These are phyloP conservation scores for Austroboletus niveus DNA, from an alignment of 1,284 basidiomycete genomes.

Conservation along the genomic window DNA sequence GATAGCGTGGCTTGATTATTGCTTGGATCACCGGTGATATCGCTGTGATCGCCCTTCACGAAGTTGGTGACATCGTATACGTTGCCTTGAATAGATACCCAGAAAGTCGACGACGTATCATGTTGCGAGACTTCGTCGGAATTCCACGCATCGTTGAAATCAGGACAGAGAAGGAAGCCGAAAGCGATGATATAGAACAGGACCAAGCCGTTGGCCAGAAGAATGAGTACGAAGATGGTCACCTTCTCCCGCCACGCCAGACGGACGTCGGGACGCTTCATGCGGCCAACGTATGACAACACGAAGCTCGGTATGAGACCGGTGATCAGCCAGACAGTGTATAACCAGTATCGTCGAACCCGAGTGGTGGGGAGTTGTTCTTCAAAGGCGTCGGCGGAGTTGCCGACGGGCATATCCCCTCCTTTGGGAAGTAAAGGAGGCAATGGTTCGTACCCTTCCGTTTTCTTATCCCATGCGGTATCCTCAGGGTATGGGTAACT, in stretches of 20 bases:
- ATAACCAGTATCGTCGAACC: slow-evolving; percentile 69
- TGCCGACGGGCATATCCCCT: slow-evolving; percentile 51
- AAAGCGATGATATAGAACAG: slow-evolving; percentile 93
- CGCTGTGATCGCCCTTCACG: slow-evolving; percentile 82
- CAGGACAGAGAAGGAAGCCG: slow-evolving; percentile 87
- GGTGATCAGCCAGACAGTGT: slow-evolving; percentile 72
- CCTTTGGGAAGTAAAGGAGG: slow-evolving; percentile 41
- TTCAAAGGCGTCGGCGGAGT: slow-evolving; percentile 72
- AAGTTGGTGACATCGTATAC: slow-evolving; percentile 96
- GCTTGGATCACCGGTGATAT: slow-evolving; percentile 65
- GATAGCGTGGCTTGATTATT: slow-evolving; percentile 69
- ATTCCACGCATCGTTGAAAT: slow-evolving; percentile 90
- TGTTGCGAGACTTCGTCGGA: slow-evolving; percentile 73
- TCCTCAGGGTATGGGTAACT: slow-evolving; percentile 37
- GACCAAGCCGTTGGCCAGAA: slow-evolving; percentile 77
- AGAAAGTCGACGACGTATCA: slow-evolving; percentile 72
- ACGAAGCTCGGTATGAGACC: slow-evolving; percentile 83
- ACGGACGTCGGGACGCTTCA: slow-evolving; percentile 95
- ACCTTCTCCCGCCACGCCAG: slow-evolving; percentile 98
- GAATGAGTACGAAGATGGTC: slow-evolving; percentile 87
- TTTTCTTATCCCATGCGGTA: slow-evolving; percentile 53
- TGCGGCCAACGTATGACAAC: slow-evolving; percentile 72
- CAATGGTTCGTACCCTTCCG: slow-evolving; percentile 29
- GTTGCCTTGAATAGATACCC: slow-evolving; percentile 84
- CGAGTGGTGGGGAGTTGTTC: slow-evolving; percentile 75